Base-by-base conservation (phyloP, 2,329 filamentous ascomycete genomes). In the Paramyrothecium roridum region DNA sequence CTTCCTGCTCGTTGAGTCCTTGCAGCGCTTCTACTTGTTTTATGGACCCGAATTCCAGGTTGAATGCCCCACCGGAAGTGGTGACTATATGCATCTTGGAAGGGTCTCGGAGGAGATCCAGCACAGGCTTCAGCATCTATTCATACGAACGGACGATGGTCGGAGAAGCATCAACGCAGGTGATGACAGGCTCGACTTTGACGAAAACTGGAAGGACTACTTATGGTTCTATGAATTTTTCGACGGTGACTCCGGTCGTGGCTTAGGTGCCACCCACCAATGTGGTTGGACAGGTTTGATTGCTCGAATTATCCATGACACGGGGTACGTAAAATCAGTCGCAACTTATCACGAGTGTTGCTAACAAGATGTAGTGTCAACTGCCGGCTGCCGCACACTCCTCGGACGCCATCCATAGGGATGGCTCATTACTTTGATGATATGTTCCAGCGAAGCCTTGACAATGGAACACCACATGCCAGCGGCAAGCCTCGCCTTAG, bases 161-260 rank as follows among this genome's bases (percentile, higher is more conserved):
- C 87, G 91, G 57, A 88, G 95, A 60, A 93, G 92, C 60, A 89
- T 96, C 78, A 96, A 98, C 66, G 87, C 84, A 54, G 88, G 90
- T 19, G 91, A 89, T 63, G 88, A 97, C 64, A 82, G 88, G 61
- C 85, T 97, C 33, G 92, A 98, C 74, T 96, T 90, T 67, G 92
- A 98, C 67, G 87, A 90, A 22, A 80, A 96, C 72, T 98, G 93
- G 93, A 93, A 89, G 71, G 93, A 75, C 53, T 67, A 72, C 50
- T 79, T 98, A 65, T 97, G 91, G 90, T 98, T 96, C 80, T 89
- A 96, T 69, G 93, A 98, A 71, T 98, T 96, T 80, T 98, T 98
- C 69, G 93, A 98, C 68, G 93, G 92, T 43, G 93, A 98, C 70
- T 87, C 81, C 52, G 93, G 93, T 16, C 88, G 92, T 62, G 93